Evolutionary conservation across 2,329 filamentous ascomycete genomes (phyloP), one percentile per base, ranked within the genome.

Genomic region (Cyanodermella asteris): DNA sequence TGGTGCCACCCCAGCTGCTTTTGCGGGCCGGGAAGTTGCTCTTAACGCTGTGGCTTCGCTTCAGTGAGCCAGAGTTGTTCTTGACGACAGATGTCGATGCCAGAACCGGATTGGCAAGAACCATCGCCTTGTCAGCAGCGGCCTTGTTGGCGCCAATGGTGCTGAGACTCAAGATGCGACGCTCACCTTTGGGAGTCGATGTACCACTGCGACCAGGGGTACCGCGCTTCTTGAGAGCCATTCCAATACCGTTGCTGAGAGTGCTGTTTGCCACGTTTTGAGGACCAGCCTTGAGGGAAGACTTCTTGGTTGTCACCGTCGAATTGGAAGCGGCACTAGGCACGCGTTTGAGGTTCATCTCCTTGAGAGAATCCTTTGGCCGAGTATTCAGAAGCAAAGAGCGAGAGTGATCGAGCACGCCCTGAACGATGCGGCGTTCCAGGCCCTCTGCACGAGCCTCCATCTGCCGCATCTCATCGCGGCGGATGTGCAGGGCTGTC

Each of bases 321-420:
- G 38, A 40, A 11, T 45, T 51, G 27, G 43, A 49, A 11, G 47
- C 46, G 25, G 53, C 49, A 31, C 50, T 59, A 17, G 55, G 50
- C 17, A 59, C 51, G 11, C 60, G 51, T 36, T 60, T 62, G 28
- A 61, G 47, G 33, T 49, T 58, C 55, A 62, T 56, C 22, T 52
- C 50, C 35, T 56, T 54, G 36, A 46, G 42, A 28, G 39, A 39
- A 7, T 41, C 43, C 40, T 44, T 41, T 27, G 63, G 53, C 51
- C 77, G 72, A 36, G 68, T 58, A 55, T 45, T 29, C 21, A 87
- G 75, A 29, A 94, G 64, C n/a, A 93, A 60, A 14, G 84, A 71
- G 5, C 84, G 74, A 12, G 84, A 93, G 45, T 94, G 84, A 38
- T 94, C 82, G 53, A 97, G 90, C 33, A 94, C 78, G 14, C 84